Evolutionary conservation across 192 early-diverging fungal species (phyloP).

Genomic region (Phycomyces nitens): DNA sequence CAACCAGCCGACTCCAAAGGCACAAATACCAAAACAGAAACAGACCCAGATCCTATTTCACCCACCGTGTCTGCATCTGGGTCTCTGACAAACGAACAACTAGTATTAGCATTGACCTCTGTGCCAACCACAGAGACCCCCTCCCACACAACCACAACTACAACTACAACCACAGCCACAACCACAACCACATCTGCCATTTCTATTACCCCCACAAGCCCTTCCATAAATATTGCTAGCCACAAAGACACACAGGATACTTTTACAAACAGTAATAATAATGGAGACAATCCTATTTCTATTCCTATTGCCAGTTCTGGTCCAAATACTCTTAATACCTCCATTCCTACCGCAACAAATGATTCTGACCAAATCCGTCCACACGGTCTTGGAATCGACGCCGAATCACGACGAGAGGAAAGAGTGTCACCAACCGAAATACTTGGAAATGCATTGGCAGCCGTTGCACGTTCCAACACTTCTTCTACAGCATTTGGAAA

Average conservation of each 20-base stretch:
- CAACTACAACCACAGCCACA: background rate
- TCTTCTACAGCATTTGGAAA: slow-evolving; percentile 16
- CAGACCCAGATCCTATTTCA: background rate
- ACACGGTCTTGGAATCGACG: background rate
- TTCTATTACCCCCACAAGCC: background rate
- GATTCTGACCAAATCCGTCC: background rate
- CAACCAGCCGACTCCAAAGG: background rate
- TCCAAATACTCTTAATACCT: background rate
- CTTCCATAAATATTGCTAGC: background rate
- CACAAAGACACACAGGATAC: no score
- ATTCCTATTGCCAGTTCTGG: background rate
- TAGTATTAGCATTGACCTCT: slow-evolving; percentile 15
- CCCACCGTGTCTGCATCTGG: background rate
- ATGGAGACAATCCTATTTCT: background rate
- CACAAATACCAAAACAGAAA: background rate
- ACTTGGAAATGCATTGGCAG: slow-evolving; percentile 26
- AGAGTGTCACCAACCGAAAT: slow-evolving; percentile 7
- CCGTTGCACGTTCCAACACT: slow-evolving; percentile 7
- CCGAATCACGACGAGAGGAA: background rate
- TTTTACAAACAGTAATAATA: background rate
- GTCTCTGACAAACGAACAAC: slow-evolving; percentile 16
- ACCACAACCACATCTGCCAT: background rate
- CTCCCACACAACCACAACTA: background rate
- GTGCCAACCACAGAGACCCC: background rate
- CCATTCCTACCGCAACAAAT: background rate